Base-by-base conservation (phyloP, 106 monocot genomes). In the Phalaenopsis aphrodite region DNA sequence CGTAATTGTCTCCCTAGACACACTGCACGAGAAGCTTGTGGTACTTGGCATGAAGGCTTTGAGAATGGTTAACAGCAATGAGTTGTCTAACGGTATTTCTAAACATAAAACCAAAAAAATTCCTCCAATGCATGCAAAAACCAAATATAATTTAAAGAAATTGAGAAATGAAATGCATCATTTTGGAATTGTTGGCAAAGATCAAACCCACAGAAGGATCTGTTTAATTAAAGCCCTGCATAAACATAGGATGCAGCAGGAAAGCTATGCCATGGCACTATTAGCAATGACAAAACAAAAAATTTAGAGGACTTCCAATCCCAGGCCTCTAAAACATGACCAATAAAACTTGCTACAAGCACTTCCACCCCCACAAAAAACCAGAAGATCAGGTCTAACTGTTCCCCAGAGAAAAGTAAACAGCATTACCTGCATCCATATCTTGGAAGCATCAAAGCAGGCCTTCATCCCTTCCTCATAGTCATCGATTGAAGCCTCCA, bases 401-500 rank as follows among this genome's bases (percentile, higher is more conserved):
- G 41, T 45, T 19, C 15, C 43, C 18, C 24, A 2, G 11, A 19
- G 45, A 58, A 30, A 64, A 58, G 64, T 14, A 24, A 68, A 16
- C 68, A 8, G n/a, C 23, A 78, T 76, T 56, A 89, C 96, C 89
- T 94, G 94, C 96, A 97, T 94, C 96, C 96, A 97, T 21, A 89
- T 84, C 82, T 88, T 94, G 17, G 96, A 76, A 41, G 96, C 96
- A n/a, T 90, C 94, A 1, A 45, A 68, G 83, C 94, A 97, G 21
- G 87, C 94, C 56, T 80, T 68, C 90, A 97, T 84, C 23, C 96
- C 96, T 55, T 92, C 87, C 57, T 94, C 91, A 65, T 97, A 97
- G 45, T 97, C 94, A 42, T 83, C 58, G 8, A 87, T 49, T 23
- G 96, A 94, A 8, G 92, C 94, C 85, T 97, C 96, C 77, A 75